These are phyloP conservation scores for Penicillium sp. DNA, from an alignment of 2,329 filamentous ascomycete genomes.

Conservation along the genomic window DNA sequence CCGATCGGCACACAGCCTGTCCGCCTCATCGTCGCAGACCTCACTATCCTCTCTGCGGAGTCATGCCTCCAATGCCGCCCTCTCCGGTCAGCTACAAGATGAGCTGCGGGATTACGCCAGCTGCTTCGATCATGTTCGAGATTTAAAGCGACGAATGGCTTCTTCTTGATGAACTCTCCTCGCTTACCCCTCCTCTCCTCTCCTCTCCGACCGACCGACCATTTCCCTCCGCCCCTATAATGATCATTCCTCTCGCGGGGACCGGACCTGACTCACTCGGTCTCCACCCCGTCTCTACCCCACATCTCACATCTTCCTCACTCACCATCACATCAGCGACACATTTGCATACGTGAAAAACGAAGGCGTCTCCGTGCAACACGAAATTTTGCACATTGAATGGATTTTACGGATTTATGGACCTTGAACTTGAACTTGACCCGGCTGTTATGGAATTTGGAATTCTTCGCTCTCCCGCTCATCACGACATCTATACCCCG, in stretches of 20 bases:
- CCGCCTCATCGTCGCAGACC: conserved; percentile 75
- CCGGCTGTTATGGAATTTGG: background rate
- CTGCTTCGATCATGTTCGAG: conserved; percentile 80
- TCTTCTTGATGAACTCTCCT: conserved; percentile 28
- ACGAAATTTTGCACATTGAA: conserved; percentile 5
- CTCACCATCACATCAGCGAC: conserved; percentile 7
- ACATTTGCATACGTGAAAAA: conserved; percentile 21
- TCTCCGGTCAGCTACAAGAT: conserved; percentile 75
- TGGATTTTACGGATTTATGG: conserved; percentile 4
- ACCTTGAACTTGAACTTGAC: background rate
- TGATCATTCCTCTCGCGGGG: background rate
- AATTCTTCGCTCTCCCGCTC: background rate
- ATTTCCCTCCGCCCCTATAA: background rate
- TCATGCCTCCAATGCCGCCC: conserved; percentile 53
- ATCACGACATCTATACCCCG: conserved; percentile 2
- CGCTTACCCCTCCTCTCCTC: background rate
- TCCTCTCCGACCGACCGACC: background rate
- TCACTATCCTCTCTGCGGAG: conserved; percentile 80
- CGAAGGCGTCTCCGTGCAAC: conserved; percentile 7
- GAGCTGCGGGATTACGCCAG: conserved; percentile 85
- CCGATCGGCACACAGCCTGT: conserved; percentile 30
- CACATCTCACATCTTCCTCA: background rate
- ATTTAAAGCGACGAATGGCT: conserved; percentile 45
- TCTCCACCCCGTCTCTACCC: background rate
- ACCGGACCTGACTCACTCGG: background rate